phyloP scores from a whole-genome alignment of 495 filamentous ascomycete species.

The Pyrenopolyporus hunteri region DNA sequence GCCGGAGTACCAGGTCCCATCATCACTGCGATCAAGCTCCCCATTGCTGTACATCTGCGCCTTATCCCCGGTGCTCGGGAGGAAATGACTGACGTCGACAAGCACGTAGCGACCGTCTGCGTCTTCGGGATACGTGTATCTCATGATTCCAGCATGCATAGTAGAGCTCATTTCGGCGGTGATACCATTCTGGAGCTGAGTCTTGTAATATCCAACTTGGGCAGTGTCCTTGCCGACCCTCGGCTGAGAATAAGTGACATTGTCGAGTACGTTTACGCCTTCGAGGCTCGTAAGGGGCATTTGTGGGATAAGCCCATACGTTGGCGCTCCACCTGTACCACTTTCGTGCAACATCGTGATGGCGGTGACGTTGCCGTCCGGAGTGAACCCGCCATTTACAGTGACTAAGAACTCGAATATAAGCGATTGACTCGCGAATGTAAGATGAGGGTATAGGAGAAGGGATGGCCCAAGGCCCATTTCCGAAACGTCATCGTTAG shows the following conservation, averaged over 20 bases:
- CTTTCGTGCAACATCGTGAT: constrained; percentile 77
- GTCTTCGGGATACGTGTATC: constrained; percentile 61
- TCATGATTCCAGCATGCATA: constrained; percentile 65
- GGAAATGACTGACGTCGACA: constrained; percentile 70
- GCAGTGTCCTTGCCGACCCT: constrained; percentile 57
- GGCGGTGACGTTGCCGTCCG: constrained; percentile 63
- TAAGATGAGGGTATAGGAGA: no score
- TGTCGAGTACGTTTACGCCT: constrained; percentile 61
- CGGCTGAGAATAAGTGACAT: constrained; percentile 53
- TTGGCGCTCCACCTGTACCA: constrained; percentile 73
- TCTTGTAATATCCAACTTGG: constrained; percentile 65
- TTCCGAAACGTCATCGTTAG: not conserved
- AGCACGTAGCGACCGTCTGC: constrained; percentile 56
- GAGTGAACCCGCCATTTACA: constrained; percentile 55
- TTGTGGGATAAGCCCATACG: constrained; percentile 72
- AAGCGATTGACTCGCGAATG: not conserved
- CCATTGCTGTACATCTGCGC: constrained; percentile 63
- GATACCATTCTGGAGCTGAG: constrained; percentile 57
- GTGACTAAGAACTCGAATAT: not conserved
- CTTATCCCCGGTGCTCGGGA: constrained; percentile 61
- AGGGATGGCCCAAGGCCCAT: no score
- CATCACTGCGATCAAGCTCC: constrained; percentile 58
- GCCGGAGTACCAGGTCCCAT: constrained; percentile 43
- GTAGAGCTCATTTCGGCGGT: constrained; percentile 63
- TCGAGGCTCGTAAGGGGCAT: constrained; percentile 57